Percentiles rank a stretch among this genome's conserved stretches.
These are phyloP conservation scores for Ophiostoma perfectum DNA, from an alignment of 2,329 filamentous ascomycete species.

Conservation along the genomic window DNA sequence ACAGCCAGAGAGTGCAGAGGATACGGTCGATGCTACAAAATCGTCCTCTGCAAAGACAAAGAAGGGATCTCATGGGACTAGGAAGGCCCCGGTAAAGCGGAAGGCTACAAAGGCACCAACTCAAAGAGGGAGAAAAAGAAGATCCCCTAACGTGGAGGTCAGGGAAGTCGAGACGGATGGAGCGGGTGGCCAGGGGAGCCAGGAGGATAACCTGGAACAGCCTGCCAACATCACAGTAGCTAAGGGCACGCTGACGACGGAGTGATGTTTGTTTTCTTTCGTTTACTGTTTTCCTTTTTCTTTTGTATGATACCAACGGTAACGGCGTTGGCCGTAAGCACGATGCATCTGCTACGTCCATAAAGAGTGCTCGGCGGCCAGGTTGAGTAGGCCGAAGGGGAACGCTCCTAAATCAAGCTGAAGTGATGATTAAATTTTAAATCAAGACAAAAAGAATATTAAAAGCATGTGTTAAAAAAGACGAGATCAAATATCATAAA, in stretches of 20 bases:
- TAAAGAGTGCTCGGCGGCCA: neutral
- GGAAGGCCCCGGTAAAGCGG: neutral
- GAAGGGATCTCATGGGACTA: neutral
- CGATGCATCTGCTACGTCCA: neutral
- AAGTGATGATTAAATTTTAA: too few relatives aligned
- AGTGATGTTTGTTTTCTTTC: neutral
- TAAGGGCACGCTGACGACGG: neutral
- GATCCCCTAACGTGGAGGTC: neutral
- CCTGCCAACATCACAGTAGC: neutral
- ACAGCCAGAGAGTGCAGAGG: neutral
- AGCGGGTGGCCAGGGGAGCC: too few relatives aligned
- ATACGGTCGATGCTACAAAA: neutral
- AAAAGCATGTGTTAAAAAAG: too few relatives aligned
- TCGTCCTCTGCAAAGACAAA: neutral
- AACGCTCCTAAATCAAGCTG: too few relatives aligned
- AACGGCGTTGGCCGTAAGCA: neutral
- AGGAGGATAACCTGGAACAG: neutral
- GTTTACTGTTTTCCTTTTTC: neutral
- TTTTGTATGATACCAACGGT: conserved; percentile 1
- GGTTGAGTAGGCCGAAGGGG: too few relatives aligned
- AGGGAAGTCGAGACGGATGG: neutral
- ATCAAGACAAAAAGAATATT: too few relatives aligned
- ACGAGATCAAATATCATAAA: too few relatives aligned
- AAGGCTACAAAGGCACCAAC: neutral
- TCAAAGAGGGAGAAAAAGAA: neutral